Evolutionary conservation across 1,284 basidiomycete genomes (phyloP).

Genomic region (Rhodotorula sp.): DNA sequence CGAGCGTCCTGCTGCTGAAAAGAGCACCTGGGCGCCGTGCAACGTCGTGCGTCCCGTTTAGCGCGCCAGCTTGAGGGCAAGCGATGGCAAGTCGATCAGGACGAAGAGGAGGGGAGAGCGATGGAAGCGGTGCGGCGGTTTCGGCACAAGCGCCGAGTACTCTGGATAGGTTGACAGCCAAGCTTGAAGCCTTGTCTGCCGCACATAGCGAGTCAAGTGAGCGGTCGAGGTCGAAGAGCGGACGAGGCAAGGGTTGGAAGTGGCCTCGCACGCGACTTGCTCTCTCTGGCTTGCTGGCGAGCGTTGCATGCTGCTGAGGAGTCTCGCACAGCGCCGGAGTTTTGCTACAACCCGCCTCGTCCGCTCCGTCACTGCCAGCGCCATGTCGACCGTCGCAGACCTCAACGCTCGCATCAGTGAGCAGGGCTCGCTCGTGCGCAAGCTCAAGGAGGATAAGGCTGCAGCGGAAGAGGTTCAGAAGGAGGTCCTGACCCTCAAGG

Average conservation of each 20-base stretch:
- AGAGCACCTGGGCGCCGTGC: neutral
- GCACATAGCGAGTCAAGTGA: neutral
- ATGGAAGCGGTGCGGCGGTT: no score
- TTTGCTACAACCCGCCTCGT: neutral
- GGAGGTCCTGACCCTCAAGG: conserved; percentile 17
- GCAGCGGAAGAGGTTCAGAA: conserved; percentile 11
- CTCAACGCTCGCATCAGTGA: conserved; percentile 24
- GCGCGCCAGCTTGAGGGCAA: no score
- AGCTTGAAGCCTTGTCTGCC: no score
- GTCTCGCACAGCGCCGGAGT: neutral
- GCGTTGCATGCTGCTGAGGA: conserved; percentile 24
- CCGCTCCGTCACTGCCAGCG: neutral
- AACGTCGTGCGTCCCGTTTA: neutral
- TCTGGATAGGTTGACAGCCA: no score
- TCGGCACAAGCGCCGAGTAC: no score
- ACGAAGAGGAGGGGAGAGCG: no score
- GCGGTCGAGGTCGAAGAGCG: neutral
- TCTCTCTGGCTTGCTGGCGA: neutral
- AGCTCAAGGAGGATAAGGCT: conserved; percentile 34
- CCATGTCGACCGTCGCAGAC: conserved; percentile 30
- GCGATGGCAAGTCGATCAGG: no score
- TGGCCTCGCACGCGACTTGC: neutral
- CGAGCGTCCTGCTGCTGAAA: neutral
- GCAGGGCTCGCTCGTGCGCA: conserved; percentile 33
- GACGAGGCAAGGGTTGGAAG: neutral